Percentiles rank a stretch among this genome's conserved stretches.
Conservation (phyloP, 257 asterid genomes). For the Gentiana macrophylla region DNA sequence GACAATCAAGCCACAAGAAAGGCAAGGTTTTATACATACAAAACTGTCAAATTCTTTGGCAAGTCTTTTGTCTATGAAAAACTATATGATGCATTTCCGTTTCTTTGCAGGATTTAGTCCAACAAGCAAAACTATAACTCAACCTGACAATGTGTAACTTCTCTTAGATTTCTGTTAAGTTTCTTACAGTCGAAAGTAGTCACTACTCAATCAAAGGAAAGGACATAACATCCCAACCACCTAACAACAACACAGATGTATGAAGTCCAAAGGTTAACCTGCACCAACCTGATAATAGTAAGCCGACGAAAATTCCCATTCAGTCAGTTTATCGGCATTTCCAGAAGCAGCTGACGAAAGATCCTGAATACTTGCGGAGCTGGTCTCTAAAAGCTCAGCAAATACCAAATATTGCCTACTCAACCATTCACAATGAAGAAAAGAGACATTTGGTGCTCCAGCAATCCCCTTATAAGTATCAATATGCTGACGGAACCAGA, state of each 20-base stretch:
- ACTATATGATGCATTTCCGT: too few species aligned
- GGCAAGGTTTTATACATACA: too few species aligned
- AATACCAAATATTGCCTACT: constrained; percentile 83
- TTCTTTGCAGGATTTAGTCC: too few species aligned
- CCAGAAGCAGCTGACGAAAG: constrained; percentile 36
- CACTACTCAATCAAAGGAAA: neutral
- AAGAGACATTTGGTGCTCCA: constrained; percentile 66
- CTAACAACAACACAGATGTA: neutral
- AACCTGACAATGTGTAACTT: neutral
- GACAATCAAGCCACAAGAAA: too few species aligned
- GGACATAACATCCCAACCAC: neutral
- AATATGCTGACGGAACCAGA: constrained; percentile 73
- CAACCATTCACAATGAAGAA: constrained; percentile 98
- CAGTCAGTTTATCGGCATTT: constrained; percentile 65
- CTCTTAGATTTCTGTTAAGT: neutral
- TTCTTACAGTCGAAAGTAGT: neutral
- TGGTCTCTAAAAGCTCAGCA: constrained; percentile 85
- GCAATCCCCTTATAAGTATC: constrained; percentile 57
- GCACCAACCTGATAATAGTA: constrained; percentile 70
- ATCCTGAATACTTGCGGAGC: constrained; percentile 40
- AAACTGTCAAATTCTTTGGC: too few species aligned
- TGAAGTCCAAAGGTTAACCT: neutral
- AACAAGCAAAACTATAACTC: too few species aligned
- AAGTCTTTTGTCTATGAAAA: too few species aligned
- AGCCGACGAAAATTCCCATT: constrained; percentile 80